Evolutionary conservation across 228 moss, liverwort and hornwort genomes (phyloP), one percentile per base, ranked within the genome.

Genomic region (Sphagnum magellanicum): DNA sequence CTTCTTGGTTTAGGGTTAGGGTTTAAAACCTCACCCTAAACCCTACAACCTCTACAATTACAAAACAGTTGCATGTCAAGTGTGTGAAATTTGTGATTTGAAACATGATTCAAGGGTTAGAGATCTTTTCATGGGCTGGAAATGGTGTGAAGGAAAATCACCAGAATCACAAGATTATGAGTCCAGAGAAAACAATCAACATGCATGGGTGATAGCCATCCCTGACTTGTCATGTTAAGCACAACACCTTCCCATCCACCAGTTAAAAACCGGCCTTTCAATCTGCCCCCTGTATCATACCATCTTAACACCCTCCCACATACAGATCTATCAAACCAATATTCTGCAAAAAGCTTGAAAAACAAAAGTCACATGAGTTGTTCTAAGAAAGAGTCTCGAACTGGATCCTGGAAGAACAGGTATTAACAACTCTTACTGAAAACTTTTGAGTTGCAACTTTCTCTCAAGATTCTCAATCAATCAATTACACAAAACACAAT

Each of bases 221-320:
- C 67, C 76, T 98, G 98, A 74, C 98, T 98, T 60, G 93, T 98
- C 92, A 98, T 84, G 66, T 92, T 87, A 48, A 98, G 75, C 53
- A 98, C 87, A 64, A 71, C 63, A 1, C 86, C 98, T 53, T 86
- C 71, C 98, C 98, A 98, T 71, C 74, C 61, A 51, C 85, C 89
- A 61, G 80, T 81, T 16, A 89, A 65, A 48, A 97, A 79, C 59
- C 81, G 61, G 17, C 98, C 93, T 15, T 79, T 80, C 70, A 98
- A 61, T 16, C 89, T 85, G 49, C 65, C 67, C 15, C 93, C 98
- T 4, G 94, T 98, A 66, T 98, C 98, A 72, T 84, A 59, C 98
- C 98, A 98, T 67, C 91, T 97, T 79, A 67, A 67, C 50, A 59
- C n/a, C 51, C 69, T 52, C 32, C 12, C 32, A 32, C 32, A 32